Conservation (phyloP, 2,329 filamentous ascomycete species). For the Alternaria conjuncta region DNA sequence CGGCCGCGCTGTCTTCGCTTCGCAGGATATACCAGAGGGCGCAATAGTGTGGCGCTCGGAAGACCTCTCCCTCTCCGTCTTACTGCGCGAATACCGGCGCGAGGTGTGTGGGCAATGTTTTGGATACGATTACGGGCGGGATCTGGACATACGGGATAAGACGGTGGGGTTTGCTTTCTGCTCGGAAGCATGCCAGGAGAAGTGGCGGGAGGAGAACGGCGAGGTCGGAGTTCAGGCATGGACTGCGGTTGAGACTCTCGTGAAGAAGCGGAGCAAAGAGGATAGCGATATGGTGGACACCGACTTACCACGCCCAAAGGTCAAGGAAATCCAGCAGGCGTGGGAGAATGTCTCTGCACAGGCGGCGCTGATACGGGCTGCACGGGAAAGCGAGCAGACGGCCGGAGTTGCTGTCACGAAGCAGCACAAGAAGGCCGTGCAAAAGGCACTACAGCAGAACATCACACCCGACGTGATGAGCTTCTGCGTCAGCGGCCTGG, state of each 20-base stretch:
- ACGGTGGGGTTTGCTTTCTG: constrained; percentile 54
- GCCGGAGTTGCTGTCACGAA: constrained; percentile 33
- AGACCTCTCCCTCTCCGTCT: constrained; percentile 49
- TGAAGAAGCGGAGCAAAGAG: constrained; percentile 39
- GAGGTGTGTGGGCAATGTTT: constrained; percentile 59
- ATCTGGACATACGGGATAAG: constrained; percentile 48
- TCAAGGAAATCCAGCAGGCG: constrained; percentile 34
- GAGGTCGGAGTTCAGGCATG: constrained; percentile 42
- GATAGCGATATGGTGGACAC: constrained; percentile 45
- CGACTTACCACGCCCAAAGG: constrained; percentile 33
- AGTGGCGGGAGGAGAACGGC: constrained; percentile 44
- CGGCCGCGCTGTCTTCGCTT: constrained; percentile 55
- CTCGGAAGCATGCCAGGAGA: constrained; percentile 40
- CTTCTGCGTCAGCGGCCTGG: constrained; percentile 51
- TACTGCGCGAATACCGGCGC: constrained; percentile 55
- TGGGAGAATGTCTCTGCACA: constrained; percentile 35
- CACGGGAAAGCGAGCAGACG: constrained; percentile 20
- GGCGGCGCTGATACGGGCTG: constrained; percentile 35
- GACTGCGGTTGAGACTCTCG: constrained; percentile 43
- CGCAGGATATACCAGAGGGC: constrained; percentile 38
- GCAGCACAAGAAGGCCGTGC: constrained; percentile 40
- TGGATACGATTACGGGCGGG: constrained; percentile 53
- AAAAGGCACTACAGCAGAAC: constrained; percentile 36
- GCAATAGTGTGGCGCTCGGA: constrained; percentile 48
- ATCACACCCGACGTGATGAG: constrained; percentile 50